Conservation (phyloP, 345 rosid species). For the Lagerstroemia speciosa region DNA sequence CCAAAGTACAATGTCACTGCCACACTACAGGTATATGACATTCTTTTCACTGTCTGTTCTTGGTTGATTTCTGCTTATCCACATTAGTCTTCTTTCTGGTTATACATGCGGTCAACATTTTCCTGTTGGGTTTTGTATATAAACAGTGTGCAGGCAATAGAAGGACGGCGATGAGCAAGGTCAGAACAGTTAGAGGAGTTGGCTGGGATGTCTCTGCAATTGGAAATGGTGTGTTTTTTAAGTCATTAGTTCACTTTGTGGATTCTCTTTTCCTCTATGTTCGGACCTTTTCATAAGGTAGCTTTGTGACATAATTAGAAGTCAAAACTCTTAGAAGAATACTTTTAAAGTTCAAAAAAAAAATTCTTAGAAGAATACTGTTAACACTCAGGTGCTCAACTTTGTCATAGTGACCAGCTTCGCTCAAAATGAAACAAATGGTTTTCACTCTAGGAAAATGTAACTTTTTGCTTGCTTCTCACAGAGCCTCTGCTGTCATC, state of each 20-base stretch:
- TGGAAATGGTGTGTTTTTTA: slow-evolving; percentile 62
- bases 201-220: slow-evolving; percentile 95
- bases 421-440: too few relatives aligned
- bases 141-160: slow-evolving; percentile 95
- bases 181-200: slow-evolving; percentile 72
- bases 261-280: neutral
- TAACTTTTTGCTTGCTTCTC: too few relatives aligned
- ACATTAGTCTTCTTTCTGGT: neutral
- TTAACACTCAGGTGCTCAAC: too few relatives aligned
- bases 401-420: too few relatives aligned
- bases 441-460: too few relatives aligned
- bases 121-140: neutral
- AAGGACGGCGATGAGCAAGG: slow-evolving; percentile 95
- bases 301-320: too few relatives aligned
- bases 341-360: too few relatives aligned
- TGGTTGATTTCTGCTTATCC: neutral
- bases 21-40: slow-evolving; percentile 61
- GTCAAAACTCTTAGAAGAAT: too few relatives aligned
- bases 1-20: slow-evolving; percentile 72
- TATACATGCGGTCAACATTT: neutral
- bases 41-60: neutral
- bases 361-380: too few relatives aligned
- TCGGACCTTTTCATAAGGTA: too few relatives aligned
- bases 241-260: neutral
- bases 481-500: too few relatives aligned